phyloP scores from a whole-genome alignment of 306 rosid genomes.

The Arachis hypogaea region DNA sequence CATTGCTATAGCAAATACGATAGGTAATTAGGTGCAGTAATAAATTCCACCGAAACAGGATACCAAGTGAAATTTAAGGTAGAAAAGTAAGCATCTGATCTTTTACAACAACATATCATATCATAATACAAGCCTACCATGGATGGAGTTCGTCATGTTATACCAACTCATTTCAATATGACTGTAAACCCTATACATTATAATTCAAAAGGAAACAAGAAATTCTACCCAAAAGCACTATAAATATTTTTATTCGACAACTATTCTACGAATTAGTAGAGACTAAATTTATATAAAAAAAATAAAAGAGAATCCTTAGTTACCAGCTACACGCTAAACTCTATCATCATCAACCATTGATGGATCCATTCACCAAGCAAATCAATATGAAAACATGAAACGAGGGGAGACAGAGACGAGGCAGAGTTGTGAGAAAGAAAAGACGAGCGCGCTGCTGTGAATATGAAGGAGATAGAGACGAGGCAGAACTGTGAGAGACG shows the following conservation, averaged over 20 bases:
- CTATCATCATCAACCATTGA: conserved; percentile 36
- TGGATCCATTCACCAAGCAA: conserved; percentile 32
- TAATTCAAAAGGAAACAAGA: conserved; percentile 20
- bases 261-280: conserved; percentile 26
- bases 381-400: conserved; percentile 27
- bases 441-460: too few species aligned
- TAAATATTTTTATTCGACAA: conserved; percentile 43
- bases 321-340: conserved; percentile 39
- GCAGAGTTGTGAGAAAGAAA: too few species aligned
- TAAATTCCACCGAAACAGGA: neutral
- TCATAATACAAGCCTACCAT: neutral
- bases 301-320: conserved; percentile 19
- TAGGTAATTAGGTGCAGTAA: neutral
- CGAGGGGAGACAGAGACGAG: neutral
- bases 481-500: too few species aligned
- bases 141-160: neutral
- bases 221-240: conserved; percentile 20
- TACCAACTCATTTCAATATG: conserved; percentile 21
- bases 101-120: conserved; percentile 10
- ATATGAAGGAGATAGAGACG: too few species aligned
- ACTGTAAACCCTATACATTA: conserved; percentile 35
- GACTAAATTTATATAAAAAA: conserved; percentile 6
- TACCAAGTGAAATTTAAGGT: neutral
- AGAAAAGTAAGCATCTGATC: neutral
- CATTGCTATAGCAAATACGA: neutral